phyloP scores from a whole-genome alignment of 192 early-diverging fungal genomes.

The Coemansia sp. region DNA sequence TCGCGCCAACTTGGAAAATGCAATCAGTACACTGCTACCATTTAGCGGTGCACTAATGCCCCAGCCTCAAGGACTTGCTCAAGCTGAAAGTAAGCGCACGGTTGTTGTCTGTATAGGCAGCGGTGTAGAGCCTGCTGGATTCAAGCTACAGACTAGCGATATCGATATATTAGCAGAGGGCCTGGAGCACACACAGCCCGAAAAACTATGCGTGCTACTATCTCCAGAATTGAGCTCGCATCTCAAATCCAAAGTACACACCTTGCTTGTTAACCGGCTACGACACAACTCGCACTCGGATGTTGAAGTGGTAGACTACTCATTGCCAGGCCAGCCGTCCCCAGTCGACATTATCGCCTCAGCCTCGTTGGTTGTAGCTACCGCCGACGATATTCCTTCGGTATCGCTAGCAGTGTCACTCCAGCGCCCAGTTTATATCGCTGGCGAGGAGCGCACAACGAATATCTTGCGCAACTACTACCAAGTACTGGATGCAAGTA shows the following conservation, averaged over 20 bases:
- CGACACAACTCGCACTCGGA: conserved; percentile 1
- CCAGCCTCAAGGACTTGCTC: background rate
- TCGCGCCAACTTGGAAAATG: conserved; percentile 48
- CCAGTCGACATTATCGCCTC: conserved; percentile 22
- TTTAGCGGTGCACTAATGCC: conserved; percentile 26
- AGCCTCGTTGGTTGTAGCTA: conserved; percentile 36
- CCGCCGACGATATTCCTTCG: conserved; percentile 38
- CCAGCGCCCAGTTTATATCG: conserved; percentile 43
- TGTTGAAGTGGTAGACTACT: conserved; percentile 39
- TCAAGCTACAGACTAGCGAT: conserved; percentile 28
- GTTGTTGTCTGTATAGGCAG: conserved; percentile 48
- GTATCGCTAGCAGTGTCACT: conserved; percentile 42
- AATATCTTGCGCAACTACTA: conserved; percentile 46
- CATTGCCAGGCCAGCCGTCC: conserved; percentile 25
- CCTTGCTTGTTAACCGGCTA: conserved; percentile 28
- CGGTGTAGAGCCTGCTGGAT: conserved; percentile 43
- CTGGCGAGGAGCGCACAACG: conserved; percentile 44
- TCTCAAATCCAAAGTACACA: conserved; percentile 21
- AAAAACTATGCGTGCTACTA: conserved; percentile 25
- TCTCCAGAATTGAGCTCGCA: conserved; percentile 18
- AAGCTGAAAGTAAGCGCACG: background rate
- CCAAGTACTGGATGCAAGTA: conserved; percentile 33
- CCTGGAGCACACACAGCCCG: conserved; percentile 17
- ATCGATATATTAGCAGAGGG: conserved; percentile 30
- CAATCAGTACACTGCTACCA: conserved; percentile 37